phyloP scores from a whole-genome alignment of 129 eudicot genomes.

The Lactuca saligna region DNA sequence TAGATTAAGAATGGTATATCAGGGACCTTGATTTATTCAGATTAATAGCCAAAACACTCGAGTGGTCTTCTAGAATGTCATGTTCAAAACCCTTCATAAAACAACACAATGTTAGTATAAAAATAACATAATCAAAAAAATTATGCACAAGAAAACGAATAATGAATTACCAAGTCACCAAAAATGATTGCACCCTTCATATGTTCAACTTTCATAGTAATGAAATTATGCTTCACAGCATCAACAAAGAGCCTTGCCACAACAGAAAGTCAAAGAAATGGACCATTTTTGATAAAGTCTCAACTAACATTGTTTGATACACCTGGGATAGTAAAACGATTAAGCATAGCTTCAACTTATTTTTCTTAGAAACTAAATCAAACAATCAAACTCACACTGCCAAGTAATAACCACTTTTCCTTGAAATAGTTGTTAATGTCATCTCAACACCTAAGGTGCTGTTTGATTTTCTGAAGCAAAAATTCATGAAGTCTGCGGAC shows the following conservation, averaged over 20 bases:
- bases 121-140: not conserved
- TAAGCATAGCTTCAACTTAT: not conserved
- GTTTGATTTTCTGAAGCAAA: too few relatives aligned
- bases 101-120: not conserved
- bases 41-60: conserved; percentile 50
- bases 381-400: too few relatives aligned
- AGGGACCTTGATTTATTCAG: conserved; percentile 57
- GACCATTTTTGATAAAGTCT: conserved; percentile 56
- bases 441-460: too few relatives aligned
- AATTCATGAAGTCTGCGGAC: too few relatives aligned
- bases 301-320: conserved; percentile 68
- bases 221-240: conserved; percentile 60
- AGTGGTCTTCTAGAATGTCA: conserved; percentile 55
- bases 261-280: conserved; percentile 64
- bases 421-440: conserved; percentile 18
- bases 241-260: conserved; percentile 79
- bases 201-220: conserved; percentile 70
- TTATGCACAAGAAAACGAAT: not conserved
- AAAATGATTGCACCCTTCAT: conserved; percentile 66
- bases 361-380: not conserved
- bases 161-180: conserved; percentile 46
- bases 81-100: conserved; percentile 60
- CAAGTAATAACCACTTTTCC: conserved; percentile 6
- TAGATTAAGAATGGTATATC: conserved; percentile 53
- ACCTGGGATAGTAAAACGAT: conserved; percentile 59